A percentile compares a stretch with the other conserved stretches of the same genome.
These are phyloP conservation scores for Capsicum chinense DNA, from an alignment of 257 asterid genomes.

Conservation along the genomic window DNA sequence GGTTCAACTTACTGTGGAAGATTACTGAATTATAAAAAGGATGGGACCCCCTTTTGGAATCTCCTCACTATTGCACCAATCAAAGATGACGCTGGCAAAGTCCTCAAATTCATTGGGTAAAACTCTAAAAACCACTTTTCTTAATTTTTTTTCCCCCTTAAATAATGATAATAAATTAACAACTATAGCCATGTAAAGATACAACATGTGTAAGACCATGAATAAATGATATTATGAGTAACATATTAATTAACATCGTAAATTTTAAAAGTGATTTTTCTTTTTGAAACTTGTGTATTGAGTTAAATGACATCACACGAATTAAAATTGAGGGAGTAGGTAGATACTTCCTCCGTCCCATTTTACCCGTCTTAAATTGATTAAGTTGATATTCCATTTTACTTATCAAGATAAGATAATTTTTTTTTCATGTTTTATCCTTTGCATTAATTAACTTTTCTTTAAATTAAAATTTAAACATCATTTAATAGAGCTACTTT, in stretches of 20 bases:
- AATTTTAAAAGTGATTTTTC: not conserved
- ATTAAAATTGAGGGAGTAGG: not conserved
- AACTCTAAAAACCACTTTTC: not conserved
- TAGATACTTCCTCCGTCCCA: no score
- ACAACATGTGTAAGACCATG: not conserved
- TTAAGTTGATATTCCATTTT: no score
- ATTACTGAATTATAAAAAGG: slow-evolving; percentile 91
- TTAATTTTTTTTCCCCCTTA: no score
- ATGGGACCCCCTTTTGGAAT: slow-evolving; percentile 96
- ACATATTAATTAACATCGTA: not conserved
- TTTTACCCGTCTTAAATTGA: no score
- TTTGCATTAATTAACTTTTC: no score
- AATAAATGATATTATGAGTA: not conserved
- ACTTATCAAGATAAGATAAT: no score
- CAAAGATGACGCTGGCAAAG: slow-evolving; percentile 83
- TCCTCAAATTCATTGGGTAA: slow-evolving; percentile 94
- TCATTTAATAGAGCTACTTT: no score
- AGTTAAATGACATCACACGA: not conserved
- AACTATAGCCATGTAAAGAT: not conserved
- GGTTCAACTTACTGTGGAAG: slow-evolving; percentile 86
- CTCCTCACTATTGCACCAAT: slow-evolving; percentile 94
- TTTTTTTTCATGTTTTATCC: no score
- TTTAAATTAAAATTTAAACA: no score
- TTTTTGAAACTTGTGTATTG: not conserved
- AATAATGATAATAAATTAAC: no score